A percentile compares a stretch with the other conserved stretches of the same genome.
Conservation (phyloP, 441 rosid species). For the Pelargonium fulgidum region DNA sequence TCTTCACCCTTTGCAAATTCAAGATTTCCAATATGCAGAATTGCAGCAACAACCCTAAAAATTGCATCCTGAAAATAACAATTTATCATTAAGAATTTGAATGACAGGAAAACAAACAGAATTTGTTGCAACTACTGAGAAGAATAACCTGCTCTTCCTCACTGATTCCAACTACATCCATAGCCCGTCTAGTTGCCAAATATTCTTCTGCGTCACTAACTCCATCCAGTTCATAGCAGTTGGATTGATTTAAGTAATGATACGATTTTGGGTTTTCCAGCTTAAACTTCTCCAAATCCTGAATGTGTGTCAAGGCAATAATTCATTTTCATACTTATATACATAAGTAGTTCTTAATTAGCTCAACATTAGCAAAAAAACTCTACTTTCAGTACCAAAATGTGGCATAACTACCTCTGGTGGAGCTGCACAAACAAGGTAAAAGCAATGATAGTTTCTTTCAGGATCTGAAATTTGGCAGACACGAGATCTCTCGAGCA, state of each 20-base stretch:
- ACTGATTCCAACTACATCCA: slow-evolving; percentile 97
- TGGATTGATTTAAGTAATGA: slow-evolving; percentile 90
- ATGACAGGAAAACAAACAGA: slow-evolving; percentile 18
- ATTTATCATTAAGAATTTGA: slow-evolving; percentile 21
- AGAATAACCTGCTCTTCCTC: slow-evolving; percentile 86
- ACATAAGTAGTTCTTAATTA: slow-evolving; percentile 9
- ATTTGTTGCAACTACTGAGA: slow-evolving; percentile 16
- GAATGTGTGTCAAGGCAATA: slow-evolving; percentile 22
- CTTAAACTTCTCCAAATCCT: slow-evolving; percentile 82
- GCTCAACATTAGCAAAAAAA: slow-evolving; percentile 8
- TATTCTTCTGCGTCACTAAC: slow-evolving; percentile 86
- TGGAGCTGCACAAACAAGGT: slow-evolving; percentile 94
- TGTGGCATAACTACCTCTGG: slow-evolving; percentile 61
- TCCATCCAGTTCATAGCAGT: slow-evolving; percentile 76
- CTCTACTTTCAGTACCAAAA: slow-evolving; percentile 14
- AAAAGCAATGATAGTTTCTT: slow-evolving; percentile 96
- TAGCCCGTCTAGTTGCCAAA: slow-evolving; percentile 95
- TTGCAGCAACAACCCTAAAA: slow-evolving; percentile 93
- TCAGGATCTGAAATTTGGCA: slow-evolving; percentile 98
- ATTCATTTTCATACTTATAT: slow-evolving; percentile 15
- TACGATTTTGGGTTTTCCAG: slow-evolving; percentile 60
- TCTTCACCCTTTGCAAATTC: slow-evolving; percentile 90
- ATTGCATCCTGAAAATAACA: slow-evolving; percentile 68
- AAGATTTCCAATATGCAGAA: slow-evolving; percentile 90
- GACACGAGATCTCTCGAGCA: slow-evolving; percentile 98